phyloP scores from a whole-genome alignment of 352 stramenopile species.

The Globisporangium nodosum region DNA sequence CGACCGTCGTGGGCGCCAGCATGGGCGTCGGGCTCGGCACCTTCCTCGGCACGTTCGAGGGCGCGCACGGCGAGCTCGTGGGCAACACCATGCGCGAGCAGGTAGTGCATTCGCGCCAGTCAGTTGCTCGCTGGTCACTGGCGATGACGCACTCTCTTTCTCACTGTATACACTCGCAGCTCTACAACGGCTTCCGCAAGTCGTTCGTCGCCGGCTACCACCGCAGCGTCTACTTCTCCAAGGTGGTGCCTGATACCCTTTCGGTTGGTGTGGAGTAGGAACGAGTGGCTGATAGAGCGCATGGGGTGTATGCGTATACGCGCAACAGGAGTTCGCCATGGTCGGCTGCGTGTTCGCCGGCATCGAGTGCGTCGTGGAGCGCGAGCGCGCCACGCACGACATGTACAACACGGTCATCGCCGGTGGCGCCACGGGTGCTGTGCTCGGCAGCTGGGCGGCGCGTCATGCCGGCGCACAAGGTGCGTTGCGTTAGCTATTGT shows the following conservation, averaged over 20 bases:
- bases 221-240: conserved; percentile 85
- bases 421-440: conserved; percentile 55
- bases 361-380: conserved; percentile 81
- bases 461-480: conserved; percentile 52
- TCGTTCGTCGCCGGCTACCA: conserved; percentile 70
- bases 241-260: conserved; percentile 21
- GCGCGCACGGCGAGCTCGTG: conserved; percentile 78
- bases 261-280: too few relatives aligned
- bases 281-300: background rate
- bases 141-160: background rate
- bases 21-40: conserved; percentile 83
- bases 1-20: conserved; percentile 52
- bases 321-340: conserved; percentile 74
- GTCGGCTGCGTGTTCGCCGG: conserved; percentile 77
- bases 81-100: conserved; percentile 83
- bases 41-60: conserved; percentile 86
- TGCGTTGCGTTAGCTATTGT: conserved; percentile 19
- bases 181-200: conserved; percentile 83
- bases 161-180: conserved; percentile 18
- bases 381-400: conserved; percentile 70
- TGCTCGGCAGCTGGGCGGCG: conserved; percentile 64
- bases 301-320: background rate
- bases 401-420: conserved; percentile 76
- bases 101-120: conserved; percentile 18
- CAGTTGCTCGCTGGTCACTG: conserved; percentile 1